phyloP scores from a whole-genome alignment of 371 early-diverging fungal species.

The Mycotypha africana region DNA sequence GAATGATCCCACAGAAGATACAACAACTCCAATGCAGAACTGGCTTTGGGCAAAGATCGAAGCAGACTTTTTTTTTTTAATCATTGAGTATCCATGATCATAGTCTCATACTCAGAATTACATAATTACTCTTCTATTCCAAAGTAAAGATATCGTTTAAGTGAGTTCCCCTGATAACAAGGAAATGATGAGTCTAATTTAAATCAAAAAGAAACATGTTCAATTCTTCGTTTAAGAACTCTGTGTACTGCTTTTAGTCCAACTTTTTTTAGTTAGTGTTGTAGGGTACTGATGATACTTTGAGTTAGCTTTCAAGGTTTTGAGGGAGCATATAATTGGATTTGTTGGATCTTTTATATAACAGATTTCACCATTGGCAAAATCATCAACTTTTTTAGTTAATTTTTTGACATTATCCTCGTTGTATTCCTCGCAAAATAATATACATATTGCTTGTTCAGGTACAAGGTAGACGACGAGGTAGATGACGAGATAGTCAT shows the following conservation, averaged over 20 bases:
- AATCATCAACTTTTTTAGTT: slow-evolving; percentile 6
- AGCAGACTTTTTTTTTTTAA: background rate
- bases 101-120: slow-evolving; percentile 7
- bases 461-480: background rate
- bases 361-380: slow-evolving; percentile 6
- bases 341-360: slow-evolving; percentile 5
- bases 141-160: slow-evolving; percentile 5
- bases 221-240: background rate
- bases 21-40: slow-evolving; percentile 5
- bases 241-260: slow-evolving; percentile 1
- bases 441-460: slow-evolving; percentile 8
- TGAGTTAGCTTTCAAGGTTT: slow-evolving; percentile 4
- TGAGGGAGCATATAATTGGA: slow-evolving; percentile 1
- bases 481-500: background rate
- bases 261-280: background rate
- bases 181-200: background rate
- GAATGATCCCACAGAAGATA: slow-evolving; percentile 6
- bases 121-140: slow-evolving; percentile 2
- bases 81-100: slow-evolving; percentile 1
- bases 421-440: slow-evolving; percentile 12
- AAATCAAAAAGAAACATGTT: too few relatives aligned
- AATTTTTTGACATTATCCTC: slow-evolving; percentile 8
- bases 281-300: slow-evolving; percentile 2
- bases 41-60: slow-evolving; percentile 4
- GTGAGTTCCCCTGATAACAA: slow-evolving; percentile 3